These are phyloP conservation scores for Onygenales sp. DNA, from an alignment of 2,329 filamentous ascomycete species.

Conservation along the genomic window DNA sequence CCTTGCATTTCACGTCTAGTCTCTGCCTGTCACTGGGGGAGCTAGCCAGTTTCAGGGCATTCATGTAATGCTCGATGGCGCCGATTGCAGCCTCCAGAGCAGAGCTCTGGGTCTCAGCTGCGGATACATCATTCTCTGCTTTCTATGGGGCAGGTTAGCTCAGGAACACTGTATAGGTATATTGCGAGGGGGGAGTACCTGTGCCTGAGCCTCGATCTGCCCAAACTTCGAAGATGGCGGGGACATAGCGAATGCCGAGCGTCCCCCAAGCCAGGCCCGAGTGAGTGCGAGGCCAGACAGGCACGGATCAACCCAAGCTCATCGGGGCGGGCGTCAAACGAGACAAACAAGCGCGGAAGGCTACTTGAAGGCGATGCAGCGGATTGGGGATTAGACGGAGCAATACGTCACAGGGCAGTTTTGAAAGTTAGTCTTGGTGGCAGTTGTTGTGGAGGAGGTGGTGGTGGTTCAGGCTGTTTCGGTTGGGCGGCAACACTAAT, in stretches of 20 bases:
- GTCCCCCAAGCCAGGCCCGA: neutral
- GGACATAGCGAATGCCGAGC: neutral
- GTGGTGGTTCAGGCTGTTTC: no score
- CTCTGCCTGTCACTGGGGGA: slow-evolving; percentile 53
- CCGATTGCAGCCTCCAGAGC: slow-evolving; percentile 67
- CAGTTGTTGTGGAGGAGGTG: no score
- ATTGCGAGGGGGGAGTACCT: neutral
- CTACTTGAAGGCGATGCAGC: neutral
- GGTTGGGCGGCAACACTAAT: no score
- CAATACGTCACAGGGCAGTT: no score
- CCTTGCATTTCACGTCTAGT: slow-evolving; percentile 59
- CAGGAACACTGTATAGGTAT: neutral
- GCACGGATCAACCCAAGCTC: no score
- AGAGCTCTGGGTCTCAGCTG: slow-evolving; percentile 46
- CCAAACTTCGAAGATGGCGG: neutral
- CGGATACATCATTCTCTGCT: slow-evolving; percentile 27
- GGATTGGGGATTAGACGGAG: no score
- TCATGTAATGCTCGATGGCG: slow-evolving; percentile 74
- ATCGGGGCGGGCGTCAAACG: no score
- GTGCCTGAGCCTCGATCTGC: slow-evolving; percentile 3
- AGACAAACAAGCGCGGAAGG: neutral
- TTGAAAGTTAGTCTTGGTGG: no score
- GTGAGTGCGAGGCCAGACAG: neutral
- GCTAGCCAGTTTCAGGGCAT: slow-evolving; percentile 55
- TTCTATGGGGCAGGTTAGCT: slow-evolving; percentile 5